Evolutionary conservation across 257 asterid genomes (phyloP), one percentile per base, ranked within the genome.

Genomic region (Solanum pimpinellifolium): DNA sequence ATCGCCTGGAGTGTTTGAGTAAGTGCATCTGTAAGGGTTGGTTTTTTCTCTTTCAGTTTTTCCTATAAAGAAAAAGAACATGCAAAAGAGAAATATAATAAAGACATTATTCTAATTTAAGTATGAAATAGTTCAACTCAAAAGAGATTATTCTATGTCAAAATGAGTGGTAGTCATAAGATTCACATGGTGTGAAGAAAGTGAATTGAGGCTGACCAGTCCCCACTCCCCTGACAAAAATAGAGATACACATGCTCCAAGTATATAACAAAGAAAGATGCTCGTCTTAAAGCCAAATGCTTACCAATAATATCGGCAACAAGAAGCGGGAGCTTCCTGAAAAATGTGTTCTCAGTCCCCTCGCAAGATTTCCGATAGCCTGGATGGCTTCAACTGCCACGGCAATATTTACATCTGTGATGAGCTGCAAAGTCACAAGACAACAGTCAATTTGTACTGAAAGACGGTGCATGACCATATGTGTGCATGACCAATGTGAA

Each of bases 381-480:
- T 97, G 99, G 86, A 96, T 90, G 39, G 99, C 99, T 92, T 97
- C 99, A 86, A 96, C 98, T 44, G 98, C 99, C 90, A 97, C 99
- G 89, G 99, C 99, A 91, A 97, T 97, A 92, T 97, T 97, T 69
- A 96, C 98, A 89, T 97, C 99, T 75, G 94, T 96, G 88, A 97
- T 95, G 90, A 97, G 99, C 99, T 97, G 98, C 94, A 92, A 91
- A 68, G 66, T 76, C 80, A 89, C 86, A 81, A 84, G 74, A 86
- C 59, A 89, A 69, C 66, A 72, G 70, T 85, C 83, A 85, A 81
- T 88, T 86, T 84, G 80, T 66, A 72, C 33, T 74, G 47, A 83
- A 68, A 86, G 85, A 89, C 73, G 2, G 25, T 70, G 46, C 82
- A 86, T 52, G 23, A 83, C 42, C 62, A 41, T 52, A 83, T 68